A percentile compares a stretch with the other conserved stretches of the same genome.
phyloP scores from a whole-genome alignment of 78 protist genomes.

The Mantamonas sphyraenae region DNA sequence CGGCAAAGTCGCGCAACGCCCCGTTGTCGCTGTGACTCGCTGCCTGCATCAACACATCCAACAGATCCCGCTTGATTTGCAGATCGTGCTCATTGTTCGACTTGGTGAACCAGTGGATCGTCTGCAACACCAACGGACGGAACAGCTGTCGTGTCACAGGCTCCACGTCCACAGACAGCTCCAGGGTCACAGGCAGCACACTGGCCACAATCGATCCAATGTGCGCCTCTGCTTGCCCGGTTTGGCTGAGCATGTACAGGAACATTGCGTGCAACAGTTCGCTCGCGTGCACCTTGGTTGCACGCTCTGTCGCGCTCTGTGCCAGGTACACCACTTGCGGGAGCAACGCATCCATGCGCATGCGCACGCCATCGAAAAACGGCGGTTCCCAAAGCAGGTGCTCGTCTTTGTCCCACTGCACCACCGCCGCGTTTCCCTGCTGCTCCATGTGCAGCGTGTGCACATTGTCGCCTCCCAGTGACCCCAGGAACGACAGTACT shows the following conservation, averaged over 20 bases:
- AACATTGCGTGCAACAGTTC: constrained; percentile 70
- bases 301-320: constrained; percentile 36
- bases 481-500: neutral
- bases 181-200: too few species aligned
- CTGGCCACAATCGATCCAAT: too few species aligned
- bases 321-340: constrained; percentile 56
- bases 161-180: constrained; percentile 61
- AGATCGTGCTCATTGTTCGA: constrained; percentile 18
- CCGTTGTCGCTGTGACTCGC: constrained; percentile 19
- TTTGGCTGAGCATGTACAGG: constrained; percentile 46
- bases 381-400: constrained; percentile 33
- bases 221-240: too few species aligned
- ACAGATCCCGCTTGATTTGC: constrained; percentile 35
- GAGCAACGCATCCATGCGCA: constrained; percentile 38
- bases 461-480: neutral
- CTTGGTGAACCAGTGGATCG: constrained; percentile 64
- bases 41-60: constrained; percentile 20
- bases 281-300: constrained; percentile 64
- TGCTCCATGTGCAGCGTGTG: too few species aligned
- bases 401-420: constrained; percentile 47
- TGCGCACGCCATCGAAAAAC: constrained; percentile 28
- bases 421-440: too few species aligned
- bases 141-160: constrained; percentile 66
- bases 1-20: constrained; percentile 54
- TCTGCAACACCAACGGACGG: constrained; percentile 44